Evolutionary conservation across 202 grass and related monocot genomes (phyloP).

Genomic region (Brachypodium distachyon): DNA sequence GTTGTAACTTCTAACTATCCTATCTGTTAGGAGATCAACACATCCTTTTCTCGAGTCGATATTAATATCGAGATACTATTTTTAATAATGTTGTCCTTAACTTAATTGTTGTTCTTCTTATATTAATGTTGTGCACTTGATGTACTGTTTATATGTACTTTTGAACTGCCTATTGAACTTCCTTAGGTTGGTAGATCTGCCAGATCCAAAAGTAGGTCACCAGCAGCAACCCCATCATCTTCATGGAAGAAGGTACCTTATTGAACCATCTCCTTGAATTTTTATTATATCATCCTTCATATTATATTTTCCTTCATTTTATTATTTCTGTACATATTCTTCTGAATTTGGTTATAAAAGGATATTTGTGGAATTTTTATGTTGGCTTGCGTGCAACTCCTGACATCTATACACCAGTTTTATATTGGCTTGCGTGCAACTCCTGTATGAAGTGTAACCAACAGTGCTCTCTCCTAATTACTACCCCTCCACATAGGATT

Average conservation of each 20-base stretch:
- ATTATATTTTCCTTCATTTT: too few species aligned
- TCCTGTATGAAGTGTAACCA: too few species aligned
- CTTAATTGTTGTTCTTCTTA: slow-evolving; percentile 3
- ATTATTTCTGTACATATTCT: background rate
- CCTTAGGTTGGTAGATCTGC: slow-evolving; percentile 50
- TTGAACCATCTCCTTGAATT: background rate
- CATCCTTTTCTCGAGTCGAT: background rate
- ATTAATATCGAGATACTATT: background rate
- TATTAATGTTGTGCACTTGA: slow-evolving; percentile 6
- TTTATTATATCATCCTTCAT: slow-evolving; percentile 8
- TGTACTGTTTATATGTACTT: slow-evolving; percentile 14
- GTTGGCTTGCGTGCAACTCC: too few species aligned
- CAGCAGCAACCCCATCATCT: slow-evolving; percentile 29
- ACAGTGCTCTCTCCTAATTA: too few species aligned
- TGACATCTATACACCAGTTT: too few species aligned
- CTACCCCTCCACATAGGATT: too few species aligned
- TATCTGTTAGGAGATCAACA: background rate
- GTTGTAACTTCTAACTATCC: background rate
- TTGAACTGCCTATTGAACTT: slow-evolving; percentile 20
- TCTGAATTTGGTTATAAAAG: background rate
- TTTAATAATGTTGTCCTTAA: background rate
- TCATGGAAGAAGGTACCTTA: slow-evolving; percentile 67
- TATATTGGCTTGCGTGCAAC: too few species aligned
- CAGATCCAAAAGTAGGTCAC: slow-evolving; percentile 70
- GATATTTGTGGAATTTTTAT: background rate